Conservation (phyloP, 441 rosid genomes). For the Pelargonium citronellum region DNA sequence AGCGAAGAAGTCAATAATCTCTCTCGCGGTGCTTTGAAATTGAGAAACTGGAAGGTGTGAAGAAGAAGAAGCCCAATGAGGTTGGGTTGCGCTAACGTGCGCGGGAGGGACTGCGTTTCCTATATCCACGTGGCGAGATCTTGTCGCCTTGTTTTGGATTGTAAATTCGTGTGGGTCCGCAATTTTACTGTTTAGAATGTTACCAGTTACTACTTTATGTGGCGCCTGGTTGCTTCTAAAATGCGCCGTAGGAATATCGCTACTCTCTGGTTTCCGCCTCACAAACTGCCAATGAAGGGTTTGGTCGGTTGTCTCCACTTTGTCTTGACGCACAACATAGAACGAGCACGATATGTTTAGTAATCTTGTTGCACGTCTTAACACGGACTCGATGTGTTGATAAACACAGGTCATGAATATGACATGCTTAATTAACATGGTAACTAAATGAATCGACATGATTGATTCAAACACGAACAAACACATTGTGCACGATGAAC, state of each 20-base stretch:
- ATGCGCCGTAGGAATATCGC: constrained; percentile 10
- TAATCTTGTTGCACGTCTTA: no score
- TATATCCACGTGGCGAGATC: constrained; percentile 32
- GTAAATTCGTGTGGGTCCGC: constrained; percentile 9
- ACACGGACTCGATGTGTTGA: no score
- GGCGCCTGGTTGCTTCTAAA: constrained; percentile 23
- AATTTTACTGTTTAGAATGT: neutral
- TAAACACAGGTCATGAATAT: no score
- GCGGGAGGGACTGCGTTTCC: neutral
- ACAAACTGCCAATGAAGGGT: neutral
- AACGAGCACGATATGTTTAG: no score
- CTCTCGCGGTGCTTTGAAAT: neutral
- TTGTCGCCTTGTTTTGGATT: constrained; percentile 22
- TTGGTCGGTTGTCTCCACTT: neutral
- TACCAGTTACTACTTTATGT: constrained; percentile 13
- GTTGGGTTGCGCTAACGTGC: constrained; percentile 23
- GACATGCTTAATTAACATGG: no score
- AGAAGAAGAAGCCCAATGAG: constrained; percentile 2
- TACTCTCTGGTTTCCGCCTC: neutral
- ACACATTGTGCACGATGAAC: no score
- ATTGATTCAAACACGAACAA: no score
- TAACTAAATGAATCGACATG: no score
- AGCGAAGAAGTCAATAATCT: constrained; percentile 8
- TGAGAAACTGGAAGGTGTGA: neutral
- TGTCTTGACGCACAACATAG: no score